Evolutionary conservation across 164 flowering plant genomes (phyloP).

Genomic region (Stephania cephalantha): DNA sequence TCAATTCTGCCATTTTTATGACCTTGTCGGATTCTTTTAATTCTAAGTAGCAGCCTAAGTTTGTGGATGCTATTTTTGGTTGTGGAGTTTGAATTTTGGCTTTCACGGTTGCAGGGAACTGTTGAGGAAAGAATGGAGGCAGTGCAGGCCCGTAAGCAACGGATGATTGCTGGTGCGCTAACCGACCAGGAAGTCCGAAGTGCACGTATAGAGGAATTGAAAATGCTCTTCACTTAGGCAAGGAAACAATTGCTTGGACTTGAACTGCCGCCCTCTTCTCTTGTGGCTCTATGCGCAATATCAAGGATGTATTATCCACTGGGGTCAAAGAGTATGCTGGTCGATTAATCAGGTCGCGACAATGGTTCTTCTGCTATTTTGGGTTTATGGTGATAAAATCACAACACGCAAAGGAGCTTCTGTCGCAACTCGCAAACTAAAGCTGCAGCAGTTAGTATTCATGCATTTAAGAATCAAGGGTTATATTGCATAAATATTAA

Average conservation of each 20-base stretch:
- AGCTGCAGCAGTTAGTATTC: background rate
- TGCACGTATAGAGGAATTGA: constrained; percentile 89
- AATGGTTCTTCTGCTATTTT: background rate
- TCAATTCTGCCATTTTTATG: too few species aligned
- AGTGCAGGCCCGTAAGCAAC: constrained; percentile 95
- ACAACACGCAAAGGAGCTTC: background rate
- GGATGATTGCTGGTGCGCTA: constrained; percentile 90
- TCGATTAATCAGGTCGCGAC: background rate
- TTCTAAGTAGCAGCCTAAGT: background rate
- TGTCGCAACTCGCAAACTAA: background rate
- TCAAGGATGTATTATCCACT: background rate
- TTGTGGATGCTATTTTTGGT: background rate
- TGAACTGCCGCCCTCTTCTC: background rate
- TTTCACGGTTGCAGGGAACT: constrained; percentile 56
- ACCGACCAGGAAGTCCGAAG: constrained; percentile 94
- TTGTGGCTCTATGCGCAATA: background rate
- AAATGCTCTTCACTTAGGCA: constrained; percentile 78
- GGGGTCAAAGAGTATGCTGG: background rate
- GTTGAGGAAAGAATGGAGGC: constrained; percentile 98
- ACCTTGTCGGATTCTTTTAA: too few species aligned
- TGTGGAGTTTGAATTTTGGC: background rate
- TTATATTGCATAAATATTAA: background rate
- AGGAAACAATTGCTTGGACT: background rate
- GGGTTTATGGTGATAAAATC: background rate
- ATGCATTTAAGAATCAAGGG: background rate